Percentiles rank a stretch among this genome's conserved stretches.
Evolutionary conservation across 176 grass and related monocot species (phyloP).

Genomic region (Musa acuminata): DNA sequence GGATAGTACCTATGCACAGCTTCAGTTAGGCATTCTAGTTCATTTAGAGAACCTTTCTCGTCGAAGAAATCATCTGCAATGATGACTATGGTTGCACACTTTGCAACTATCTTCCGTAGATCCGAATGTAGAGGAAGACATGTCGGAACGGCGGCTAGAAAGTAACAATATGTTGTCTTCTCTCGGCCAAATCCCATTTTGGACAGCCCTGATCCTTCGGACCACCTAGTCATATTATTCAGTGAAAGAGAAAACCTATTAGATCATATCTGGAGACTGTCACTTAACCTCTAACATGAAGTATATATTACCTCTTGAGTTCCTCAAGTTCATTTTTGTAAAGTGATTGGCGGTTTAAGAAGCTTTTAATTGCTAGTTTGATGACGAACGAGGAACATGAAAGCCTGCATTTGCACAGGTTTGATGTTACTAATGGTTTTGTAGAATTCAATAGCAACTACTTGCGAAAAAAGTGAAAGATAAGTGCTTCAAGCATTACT

Average conservation of each 20-base stretch:
- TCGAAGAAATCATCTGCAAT: not conserved
- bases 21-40: not conserved
- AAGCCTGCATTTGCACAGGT: no score
- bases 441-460: no score
- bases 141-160: not conserved
- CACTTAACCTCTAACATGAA: no score
- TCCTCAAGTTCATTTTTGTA: not conserved
- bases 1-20: not conserved
- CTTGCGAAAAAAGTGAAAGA: no score
- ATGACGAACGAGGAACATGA: no score
- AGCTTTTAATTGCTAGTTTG: no score
- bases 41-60: not conserved
- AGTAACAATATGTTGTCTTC: not conserved
- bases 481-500: no score
- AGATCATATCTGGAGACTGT: no score
- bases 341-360: not conserved
- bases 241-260: no score
- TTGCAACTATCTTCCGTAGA: not conserved
- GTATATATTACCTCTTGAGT: not conserved
- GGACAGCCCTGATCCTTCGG: not conserved
- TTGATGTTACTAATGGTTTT: no score
- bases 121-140: not conserved
- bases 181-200: conserved; percentile 1
- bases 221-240: not conserved
- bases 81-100: not conserved